phyloP scores from a whole-genome alignment of 2,329 filamentous ascomycete species.

The Tolypocladium ophioglossoides region DNA sequence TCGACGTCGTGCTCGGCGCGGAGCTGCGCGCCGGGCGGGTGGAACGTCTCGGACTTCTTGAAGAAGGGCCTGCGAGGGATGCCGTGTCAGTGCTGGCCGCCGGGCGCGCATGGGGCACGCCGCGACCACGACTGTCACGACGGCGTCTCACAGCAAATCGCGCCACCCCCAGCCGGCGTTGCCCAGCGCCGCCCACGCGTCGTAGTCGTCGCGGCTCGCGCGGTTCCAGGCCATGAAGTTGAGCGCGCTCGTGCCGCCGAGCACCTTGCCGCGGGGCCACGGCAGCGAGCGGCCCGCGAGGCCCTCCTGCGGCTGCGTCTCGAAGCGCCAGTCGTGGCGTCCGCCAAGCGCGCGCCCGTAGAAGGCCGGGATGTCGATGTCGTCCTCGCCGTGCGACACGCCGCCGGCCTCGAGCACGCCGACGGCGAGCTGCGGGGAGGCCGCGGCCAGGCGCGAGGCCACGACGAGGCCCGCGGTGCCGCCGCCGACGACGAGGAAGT shows the following conservation, averaged over 20 bases:
- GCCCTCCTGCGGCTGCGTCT: slow-evolving; percentile 25
- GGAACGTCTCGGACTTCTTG: slow-evolving; percentile 38
- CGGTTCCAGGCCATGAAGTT: slow-evolving; percentile 48
- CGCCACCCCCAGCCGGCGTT: slow-evolving; percentile 50
- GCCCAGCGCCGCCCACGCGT: slow-evolving; percentile 46
- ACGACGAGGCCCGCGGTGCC: slow-evolving; percentile 44
- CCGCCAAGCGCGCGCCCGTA: slow-evolving; percentile 25
- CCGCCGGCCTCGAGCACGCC: slow-evolving; percentile 22
- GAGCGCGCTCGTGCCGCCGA: slow-evolving; percentile 53
- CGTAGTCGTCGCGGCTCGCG: slow-evolving; percentile 35
- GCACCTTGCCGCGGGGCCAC: slow-evolving; percentile 34
- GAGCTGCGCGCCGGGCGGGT: slow-evolving; percentile 23
- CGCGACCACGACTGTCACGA: neutral
- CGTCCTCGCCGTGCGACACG: slow-evolving; percentile 15
- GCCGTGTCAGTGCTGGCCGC: neutral
- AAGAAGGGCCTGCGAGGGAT: slow-evolving; percentile 31
- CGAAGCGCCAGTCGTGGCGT: slow-evolving; percentile 29
- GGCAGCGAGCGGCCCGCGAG: slow-evolving; percentile 27
- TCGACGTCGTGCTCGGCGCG: slow-evolving; percentile 23
- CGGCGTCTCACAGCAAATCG: slow-evolving; percentile 19
- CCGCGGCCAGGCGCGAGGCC: slow-evolving; percentile 34
- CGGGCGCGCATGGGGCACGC: too few relatives aligned
- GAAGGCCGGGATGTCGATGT: slow-evolving; percentile 28
- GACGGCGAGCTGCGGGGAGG: slow-evolving; percentile 17
- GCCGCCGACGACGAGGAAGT: slow-evolving; percentile 38